Conservation (phyloP, 352 stramenopile genomes). For the Phytophthora citricola region DNA sequence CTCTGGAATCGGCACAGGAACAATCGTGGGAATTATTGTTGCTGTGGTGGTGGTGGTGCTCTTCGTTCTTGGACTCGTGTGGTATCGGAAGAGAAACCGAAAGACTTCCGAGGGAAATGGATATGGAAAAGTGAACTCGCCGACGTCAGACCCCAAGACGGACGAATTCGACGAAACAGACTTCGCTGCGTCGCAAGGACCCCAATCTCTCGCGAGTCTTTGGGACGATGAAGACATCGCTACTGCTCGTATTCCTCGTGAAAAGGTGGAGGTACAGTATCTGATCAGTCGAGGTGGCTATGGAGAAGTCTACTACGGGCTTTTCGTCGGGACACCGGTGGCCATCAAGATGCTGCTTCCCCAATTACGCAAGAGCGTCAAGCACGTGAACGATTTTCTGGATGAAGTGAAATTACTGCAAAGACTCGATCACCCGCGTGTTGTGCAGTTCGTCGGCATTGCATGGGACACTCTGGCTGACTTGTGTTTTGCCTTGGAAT, state of each 20-base stretch:
- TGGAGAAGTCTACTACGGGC: conserved; percentile 36
- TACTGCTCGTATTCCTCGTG: conserved; percentile 32
- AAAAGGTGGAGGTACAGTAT: conserved; percentile 28
- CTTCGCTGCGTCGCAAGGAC: conserved; percentile 2
- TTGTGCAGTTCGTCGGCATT: conserved; percentile 64
- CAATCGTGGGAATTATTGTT: conserved; percentile 18
- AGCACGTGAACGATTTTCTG: conserved; percentile 32
- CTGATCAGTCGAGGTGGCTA: conserved; percentile 35
- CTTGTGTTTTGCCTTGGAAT: conserved; percentile 56
- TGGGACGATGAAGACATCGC: conserved; percentile 38
- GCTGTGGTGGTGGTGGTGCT: conserved; percentile 2
- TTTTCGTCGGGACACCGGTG: conserved; percentile 19
- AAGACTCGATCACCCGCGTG: conserved; percentile 50
- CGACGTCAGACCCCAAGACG: conserved; percentile 1
- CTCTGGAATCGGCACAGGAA: neutral
- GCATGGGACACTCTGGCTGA: conserved; percentile 56
- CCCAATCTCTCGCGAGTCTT: conserved; percentile 8
- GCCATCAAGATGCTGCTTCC: conserved; percentile 36
- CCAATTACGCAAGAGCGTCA: conserved; percentile 23
- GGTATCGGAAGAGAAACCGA: neutral
- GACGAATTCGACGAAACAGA: neutral
- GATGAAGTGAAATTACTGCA: conserved; percentile 61
- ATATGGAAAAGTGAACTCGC: conserved; percentile 2
- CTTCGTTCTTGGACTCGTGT: neutral
- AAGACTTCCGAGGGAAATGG: neutral